Conservation (phyloP, 352 stramenopile genomes). For the Nothophytophthora sp. region DNA sequence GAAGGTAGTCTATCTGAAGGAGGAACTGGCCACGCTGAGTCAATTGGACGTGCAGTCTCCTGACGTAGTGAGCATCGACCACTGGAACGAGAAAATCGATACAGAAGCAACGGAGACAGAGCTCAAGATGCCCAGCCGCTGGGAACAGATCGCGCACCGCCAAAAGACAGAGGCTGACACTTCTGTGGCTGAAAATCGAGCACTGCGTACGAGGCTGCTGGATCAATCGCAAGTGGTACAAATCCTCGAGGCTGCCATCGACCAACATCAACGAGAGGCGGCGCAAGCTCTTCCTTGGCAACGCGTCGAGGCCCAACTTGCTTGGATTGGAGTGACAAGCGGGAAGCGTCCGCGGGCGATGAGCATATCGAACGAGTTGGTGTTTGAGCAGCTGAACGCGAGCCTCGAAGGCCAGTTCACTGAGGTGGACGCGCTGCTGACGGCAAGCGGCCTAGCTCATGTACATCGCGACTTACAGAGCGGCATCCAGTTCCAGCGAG, state of each 20-base stretch:
- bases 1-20: conserved; percentile 24
- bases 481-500: conserved; percentile 25
- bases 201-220: conserved; percentile 18
- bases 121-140: conserved; percentile 14
- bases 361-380: conserved; percentile 7
- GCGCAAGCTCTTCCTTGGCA: background rate
- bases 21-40: conserved; percentile 14
- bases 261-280: conserved; percentile 15
- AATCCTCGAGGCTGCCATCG: conserved; percentile 26
- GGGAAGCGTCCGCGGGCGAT: background rate
- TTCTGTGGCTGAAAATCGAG: conserved; percentile 19
- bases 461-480: conserved; percentile 11
- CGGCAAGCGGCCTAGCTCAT: conserved; percentile 17
- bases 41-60: conserved; percentile 1
- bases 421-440: conserved; percentile 14
- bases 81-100: no score
- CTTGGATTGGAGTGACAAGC: no score
- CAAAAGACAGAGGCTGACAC: conserved; percentile 17
- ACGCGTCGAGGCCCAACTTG: background rate
- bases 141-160: conserved; percentile 17
- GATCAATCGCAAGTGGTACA: conserved; percentile 23
- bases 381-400: conserved; percentile 25
- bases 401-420: conserved; percentile 12
- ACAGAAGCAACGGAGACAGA: background rate
- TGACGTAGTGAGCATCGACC: no score